These are phyloP conservation scores for Periconia sp. DNA, from an alignment of 2,329 filamentous ascomycete genomes.

Conservation along the genomic window DNA sequence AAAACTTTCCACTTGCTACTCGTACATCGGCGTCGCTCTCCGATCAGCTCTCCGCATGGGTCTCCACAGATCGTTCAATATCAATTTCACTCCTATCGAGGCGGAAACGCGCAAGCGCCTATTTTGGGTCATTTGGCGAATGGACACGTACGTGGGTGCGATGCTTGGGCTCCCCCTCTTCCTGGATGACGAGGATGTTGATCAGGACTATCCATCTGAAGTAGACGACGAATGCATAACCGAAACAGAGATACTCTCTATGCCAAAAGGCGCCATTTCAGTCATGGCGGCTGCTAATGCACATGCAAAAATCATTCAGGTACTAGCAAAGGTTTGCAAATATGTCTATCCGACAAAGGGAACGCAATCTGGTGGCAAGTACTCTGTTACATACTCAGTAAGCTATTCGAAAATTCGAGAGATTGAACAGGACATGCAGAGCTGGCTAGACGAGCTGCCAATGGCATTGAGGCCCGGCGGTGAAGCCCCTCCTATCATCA, in stretches of 20 bases:
- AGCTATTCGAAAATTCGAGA: conserved; percentile 66
- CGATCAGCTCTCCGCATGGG: conserved; percentile 55
- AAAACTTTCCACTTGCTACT: conserved; percentile 55
- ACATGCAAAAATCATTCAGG: conserved; percentile 59
- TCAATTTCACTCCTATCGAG: conserved; percentile 52
- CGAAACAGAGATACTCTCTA: conserved; percentile 51
- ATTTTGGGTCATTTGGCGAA: conserved; percentile 55
- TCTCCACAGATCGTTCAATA: conserved; percentile 51
- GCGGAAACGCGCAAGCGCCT: conserved; percentile 53
- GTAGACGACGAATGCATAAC: conserved; percentile 56
- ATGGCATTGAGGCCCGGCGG: conserved; percentile 76
- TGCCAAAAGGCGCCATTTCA: conserved; percentile 58
- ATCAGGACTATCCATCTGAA: conserved; percentile 51
- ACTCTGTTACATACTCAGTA: conserved; percentile 59
- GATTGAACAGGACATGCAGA: conserved; percentile 64
- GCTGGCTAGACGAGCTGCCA: conserved; percentile 69
- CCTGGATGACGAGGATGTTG: conserved; percentile 52
- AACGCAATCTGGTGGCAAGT: conserved; percentile 37
- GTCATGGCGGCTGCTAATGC: conserved; percentile 63
- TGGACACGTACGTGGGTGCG: conserved; percentile 56
- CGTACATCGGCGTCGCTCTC: conserved; percentile 55
- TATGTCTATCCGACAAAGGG: conserved; percentile 66
- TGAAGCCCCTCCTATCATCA: conserved; percentile 72
- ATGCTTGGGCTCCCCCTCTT: conserved; percentile 54
- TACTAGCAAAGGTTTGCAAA: conserved; percentile 63